phyloP scores from a whole-genome alignment of 2,329 filamentous ascomycete species.

The Podosphaera fusca region DNA sequence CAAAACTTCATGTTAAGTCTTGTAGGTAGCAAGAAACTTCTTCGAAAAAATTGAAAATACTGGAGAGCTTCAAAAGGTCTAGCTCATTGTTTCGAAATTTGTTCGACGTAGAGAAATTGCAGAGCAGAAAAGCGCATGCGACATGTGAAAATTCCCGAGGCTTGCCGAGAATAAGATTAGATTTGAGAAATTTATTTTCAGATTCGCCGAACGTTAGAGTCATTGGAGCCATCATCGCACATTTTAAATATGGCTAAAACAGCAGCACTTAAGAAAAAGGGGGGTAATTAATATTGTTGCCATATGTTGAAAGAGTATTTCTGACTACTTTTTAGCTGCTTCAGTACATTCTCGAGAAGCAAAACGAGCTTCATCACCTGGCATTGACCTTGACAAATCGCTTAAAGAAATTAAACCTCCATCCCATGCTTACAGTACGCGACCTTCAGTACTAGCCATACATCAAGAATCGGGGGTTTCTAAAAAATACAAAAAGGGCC shows the following conservation, averaged over 20 bases:
- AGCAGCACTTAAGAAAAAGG: conserved; percentile 15
- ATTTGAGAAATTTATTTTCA: no score
- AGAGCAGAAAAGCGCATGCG: no score
- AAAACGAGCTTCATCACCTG: conserved; percentile 45
- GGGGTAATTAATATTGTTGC: conserved; percentile 6
- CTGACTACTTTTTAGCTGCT: conserved; percentile 16
- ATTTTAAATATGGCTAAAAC: conserved; percentile 14
- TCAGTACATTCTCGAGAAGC: conserved; percentile 54
- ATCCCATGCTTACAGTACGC: conserved; percentile 23
- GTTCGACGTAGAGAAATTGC: no score
- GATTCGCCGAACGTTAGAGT: no score
- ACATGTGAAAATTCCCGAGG: no score
- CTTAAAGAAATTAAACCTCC: conserved; percentile 35
- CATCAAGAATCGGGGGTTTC: conserved; percentile 42
- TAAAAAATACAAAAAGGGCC: conserved; percentile 38
- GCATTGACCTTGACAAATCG: conserved; percentile 49
- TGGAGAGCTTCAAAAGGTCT: no score
- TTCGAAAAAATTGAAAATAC: no score
- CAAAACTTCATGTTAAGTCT: conserved; percentile 15
- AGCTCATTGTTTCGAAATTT: no score
- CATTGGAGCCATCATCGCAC: no score
- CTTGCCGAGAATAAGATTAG: no score
- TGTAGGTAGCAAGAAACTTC: conserved; percentile 2
- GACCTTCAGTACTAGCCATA: conserved; percentile 45
- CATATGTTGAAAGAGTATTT: background rate